Evolutionary conservation across 495 filamentous ascomycete genomes (phyloP).

Genomic region (Daldinia grandis): DNA sequence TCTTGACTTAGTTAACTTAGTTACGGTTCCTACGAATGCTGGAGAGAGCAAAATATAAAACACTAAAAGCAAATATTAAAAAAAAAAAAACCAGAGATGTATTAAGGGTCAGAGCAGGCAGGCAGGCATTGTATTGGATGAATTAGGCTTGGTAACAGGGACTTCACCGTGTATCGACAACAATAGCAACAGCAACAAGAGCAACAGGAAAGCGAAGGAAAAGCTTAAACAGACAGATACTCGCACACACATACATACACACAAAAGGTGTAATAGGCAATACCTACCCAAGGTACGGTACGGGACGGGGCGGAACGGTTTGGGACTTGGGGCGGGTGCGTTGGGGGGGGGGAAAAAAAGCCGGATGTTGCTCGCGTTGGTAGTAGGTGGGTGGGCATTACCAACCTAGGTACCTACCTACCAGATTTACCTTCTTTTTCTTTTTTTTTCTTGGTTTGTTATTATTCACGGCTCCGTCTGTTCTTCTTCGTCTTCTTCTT

Average conservation of each 20-base stretch:
- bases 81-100: background rate
- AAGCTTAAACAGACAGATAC: background rate
- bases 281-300: background rate
- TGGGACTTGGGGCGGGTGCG: background rate
- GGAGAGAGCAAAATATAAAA: background rate
- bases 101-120: conserved; percentile 1
- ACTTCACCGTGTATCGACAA: conserved; percentile 27
- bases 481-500: background rate
- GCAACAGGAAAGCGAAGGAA: conserved; percentile 1
- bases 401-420: background rate
- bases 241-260: background rate
- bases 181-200: background rate
- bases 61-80: background rate
- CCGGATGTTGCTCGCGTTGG: background rate
- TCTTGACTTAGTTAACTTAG: background rate
- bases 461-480: conserved; percentile 4
- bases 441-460: conserved; percentile 3
- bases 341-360: conserved; percentile 1
- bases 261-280: background rate
- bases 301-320: background rate
- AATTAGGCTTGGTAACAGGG: conserved; percentile 9
- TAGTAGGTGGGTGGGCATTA: background rate
- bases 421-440: conserved; percentile 4
- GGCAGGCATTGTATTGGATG: conserved; percentile 31
- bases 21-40: too few species aligned